Conservation (phyloP, 371 early-diverging fungal genomes). For the Amoeboaphelidium protococcarum region DNA sequence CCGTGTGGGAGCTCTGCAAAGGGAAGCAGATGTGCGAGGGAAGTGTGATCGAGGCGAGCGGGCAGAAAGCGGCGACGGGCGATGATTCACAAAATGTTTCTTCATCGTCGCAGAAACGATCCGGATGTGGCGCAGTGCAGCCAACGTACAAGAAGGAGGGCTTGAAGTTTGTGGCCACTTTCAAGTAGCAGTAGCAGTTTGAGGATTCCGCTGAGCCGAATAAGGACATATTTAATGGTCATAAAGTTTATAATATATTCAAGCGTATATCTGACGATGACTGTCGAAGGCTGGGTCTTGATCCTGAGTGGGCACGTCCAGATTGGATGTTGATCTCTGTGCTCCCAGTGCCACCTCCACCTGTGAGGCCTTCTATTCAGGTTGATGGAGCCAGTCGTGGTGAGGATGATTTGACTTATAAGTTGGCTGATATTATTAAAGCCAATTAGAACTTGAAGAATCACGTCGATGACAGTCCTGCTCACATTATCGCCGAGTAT, state of each 20-base stretch:
- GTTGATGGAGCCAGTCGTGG: conserved; percentile 72
- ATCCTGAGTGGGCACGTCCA: conserved; percentile 76
- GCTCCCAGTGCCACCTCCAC: conserved; percentile 92
- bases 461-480: conserved; percentile 86
- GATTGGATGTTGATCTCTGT: conserved; percentile 96
- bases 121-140: conserved; percentile 86
- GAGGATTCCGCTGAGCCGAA: conserved; percentile 27
- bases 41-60: conserved; percentile 23
- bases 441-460: conserved; percentile 72
- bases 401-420: conserved; percentile 97
- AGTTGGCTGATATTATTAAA: conserved; percentile 84
- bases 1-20: conserved; percentile 83
- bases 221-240: conserved; percentile 40
- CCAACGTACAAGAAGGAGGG: conserved; percentile 77
- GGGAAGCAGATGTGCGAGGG: conserved; percentile 62
- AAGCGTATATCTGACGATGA: conserved; percentile 80
- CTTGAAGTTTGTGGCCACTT: conserved; percentile 48
- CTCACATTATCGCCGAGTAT: conserved; percentile 81
- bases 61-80: no score
- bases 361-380: conserved; percentile 94
- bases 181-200: conserved; percentile 10
- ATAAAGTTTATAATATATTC: conserved; percentile 60
- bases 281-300: conserved; percentile 65
- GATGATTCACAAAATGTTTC: conserved; percentile 18
- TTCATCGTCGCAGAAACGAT: conserved; percentile 48